These are phyloP conservation scores for Podospora pseudocomata DNA, from an alignment of 495 filamentous ascomycete genomes.

Conservation along the genomic window DNA sequence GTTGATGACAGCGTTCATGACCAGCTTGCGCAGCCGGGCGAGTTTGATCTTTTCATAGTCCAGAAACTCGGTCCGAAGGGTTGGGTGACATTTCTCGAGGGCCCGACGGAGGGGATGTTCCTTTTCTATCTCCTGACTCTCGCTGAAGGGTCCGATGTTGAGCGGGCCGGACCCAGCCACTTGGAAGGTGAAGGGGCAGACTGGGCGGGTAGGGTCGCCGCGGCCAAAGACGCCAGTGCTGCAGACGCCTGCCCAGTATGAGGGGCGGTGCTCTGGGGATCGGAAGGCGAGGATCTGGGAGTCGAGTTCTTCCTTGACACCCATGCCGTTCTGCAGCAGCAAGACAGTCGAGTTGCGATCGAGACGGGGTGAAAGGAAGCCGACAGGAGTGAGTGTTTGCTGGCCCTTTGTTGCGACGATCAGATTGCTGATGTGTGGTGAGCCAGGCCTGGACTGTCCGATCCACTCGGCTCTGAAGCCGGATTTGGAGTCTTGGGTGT, in stretches of 20 bases:
- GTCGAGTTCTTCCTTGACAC: constrained; percentile 35
- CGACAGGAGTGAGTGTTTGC: constrained; percentile 53
- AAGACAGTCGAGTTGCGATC: constrained; percentile 58
- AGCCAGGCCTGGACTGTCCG: background rate
- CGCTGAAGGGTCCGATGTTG: constrained; percentile 40
- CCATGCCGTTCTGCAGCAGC: constrained; percentile 79
- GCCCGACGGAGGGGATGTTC: constrained; percentile 21
- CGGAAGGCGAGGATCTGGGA: constrained; percentile 59
- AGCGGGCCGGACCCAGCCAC: constrained; percentile 58
- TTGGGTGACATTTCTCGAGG: background rate
- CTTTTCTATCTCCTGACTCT: background rate
- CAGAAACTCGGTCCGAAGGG: constrained; percentile 24
- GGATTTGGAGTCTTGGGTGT: background rate
- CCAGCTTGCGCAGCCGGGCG: constrained; percentile 55
- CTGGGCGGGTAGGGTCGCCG: constrained; percentile 34
- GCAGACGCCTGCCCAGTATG: constrained; percentile 63
- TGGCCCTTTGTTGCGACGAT: constrained; percentile 68
- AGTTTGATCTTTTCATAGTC: constrained; percentile 38
- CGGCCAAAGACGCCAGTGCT: constrained; percentile 55
- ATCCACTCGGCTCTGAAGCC: background rate
- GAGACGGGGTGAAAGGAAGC: constrained; percentile 55
- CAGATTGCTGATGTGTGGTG: constrained; percentile 52
- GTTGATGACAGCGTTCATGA: constrained; percentile 75
- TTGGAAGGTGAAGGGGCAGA: constrained; percentile 49
- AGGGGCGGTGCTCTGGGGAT: constrained; percentile 54